Evolutionary conservation across 305 asterid species (phyloP), one percentile per base, ranked within the genome.

Genomic region (Solanum hybrid): DNA sequence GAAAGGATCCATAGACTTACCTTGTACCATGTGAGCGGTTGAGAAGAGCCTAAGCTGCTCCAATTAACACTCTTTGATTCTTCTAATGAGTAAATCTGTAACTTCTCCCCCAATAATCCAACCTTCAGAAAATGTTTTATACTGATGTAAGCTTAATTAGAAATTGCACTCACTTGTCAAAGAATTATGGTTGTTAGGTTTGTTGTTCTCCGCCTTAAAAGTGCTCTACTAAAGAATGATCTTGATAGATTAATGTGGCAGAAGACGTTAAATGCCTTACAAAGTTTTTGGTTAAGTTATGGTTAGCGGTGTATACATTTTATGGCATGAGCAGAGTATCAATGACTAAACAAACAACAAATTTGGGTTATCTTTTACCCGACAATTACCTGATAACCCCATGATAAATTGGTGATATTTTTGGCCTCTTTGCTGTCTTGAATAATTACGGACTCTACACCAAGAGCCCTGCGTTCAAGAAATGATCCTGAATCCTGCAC

Each of bases 341-440:
- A 32, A 84, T 32, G 22, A 51, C 11, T 84, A 56, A 84, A 11
- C 75, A 84, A 51, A 22, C 31, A 84, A 84, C 64, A 51, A 34
- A 11, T 10, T 84, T 85, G 16, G 77, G 32, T 34, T 11, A 29
- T 87, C 29, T 87, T n/a, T 87, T 38, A 38, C 29, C 40, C 3
- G 27, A 71, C 36, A 85, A 66, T 37, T 92, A 97, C 99, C 96
- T 95, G 98, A 94, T 96, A 95, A 89, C 99, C 98, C 98, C 98
- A 97, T 29, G 93, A 85, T 92, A 86, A 27, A 88, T 90, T 90
- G 73, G 96, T 90, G 73, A 95, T 89, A 76, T 92, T 77, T 77
- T 84, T 84, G 72, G 35, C 35, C 37, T 36, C 90, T 26, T 90
- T 79, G 79, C 86, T 90, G 82, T 90, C 90, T 91, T 90, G 91